Percentiles rank a stretch among this genome's conserved stretches.
phyloP scores from a whole-genome alignment of 139 green algal genomes.

The Closterium sp. region DNA sequence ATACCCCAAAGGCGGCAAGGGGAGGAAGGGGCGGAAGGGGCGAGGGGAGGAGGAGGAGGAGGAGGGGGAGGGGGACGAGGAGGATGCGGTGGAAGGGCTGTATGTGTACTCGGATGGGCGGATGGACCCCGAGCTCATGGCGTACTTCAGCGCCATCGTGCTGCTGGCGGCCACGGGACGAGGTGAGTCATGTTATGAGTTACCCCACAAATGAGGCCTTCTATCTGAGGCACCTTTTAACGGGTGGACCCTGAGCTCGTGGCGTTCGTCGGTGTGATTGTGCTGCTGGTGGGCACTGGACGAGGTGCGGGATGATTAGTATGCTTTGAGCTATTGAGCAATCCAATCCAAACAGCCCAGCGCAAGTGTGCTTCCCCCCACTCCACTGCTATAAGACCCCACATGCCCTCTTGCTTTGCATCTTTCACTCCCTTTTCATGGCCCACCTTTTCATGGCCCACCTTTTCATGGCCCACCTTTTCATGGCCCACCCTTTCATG shows the following conservation, averaged over 20 bases:
- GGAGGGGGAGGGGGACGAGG: not conserved
- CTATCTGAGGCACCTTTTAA: not conserved
- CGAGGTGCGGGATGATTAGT: no score
- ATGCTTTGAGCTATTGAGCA: no score
- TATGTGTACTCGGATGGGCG: not conserved
- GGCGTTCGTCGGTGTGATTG: not conserved
- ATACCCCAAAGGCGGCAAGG: not conserved
- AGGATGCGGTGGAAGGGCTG: not conserved
- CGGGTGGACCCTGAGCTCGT: not conserved
- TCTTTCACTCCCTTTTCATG: no score
- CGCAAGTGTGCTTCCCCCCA: no score
- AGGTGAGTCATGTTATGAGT: no score
- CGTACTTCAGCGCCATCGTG: not conserved
- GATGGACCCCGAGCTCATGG: not conserved
- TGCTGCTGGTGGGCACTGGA: not conserved
- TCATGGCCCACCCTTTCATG: no score
- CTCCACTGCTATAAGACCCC: no score
- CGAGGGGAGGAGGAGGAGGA: not conserved
- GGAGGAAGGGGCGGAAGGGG: not conserved
- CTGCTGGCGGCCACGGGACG: not conserved
- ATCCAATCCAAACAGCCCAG: no score
- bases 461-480: no score
- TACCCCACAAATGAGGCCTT: no score
- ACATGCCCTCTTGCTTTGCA: no score
- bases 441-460: no score